Percentiles rank a stretch among this genome's conserved stretches.
These are phyloP conservation scores for Fusarium gaditjirri DNA, from an alignment of 2,329 filamentous ascomycete genomes.

Conservation along the genomic window DNA sequence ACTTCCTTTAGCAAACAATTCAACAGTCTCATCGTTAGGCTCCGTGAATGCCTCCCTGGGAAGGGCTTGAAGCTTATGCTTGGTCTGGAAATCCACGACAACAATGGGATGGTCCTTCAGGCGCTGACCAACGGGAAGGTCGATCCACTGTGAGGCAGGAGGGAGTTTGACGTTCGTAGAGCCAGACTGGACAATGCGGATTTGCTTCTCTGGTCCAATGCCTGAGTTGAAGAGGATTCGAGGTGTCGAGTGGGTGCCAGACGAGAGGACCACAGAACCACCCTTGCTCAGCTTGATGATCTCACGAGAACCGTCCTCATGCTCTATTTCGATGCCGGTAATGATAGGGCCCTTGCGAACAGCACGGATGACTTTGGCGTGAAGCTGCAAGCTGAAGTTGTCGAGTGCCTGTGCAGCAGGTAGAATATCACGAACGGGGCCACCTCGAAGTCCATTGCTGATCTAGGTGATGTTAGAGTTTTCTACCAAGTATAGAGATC, in stretches of 20 bases:
- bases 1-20: conserved; percentile 48
- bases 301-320: conserved; percentile 60
- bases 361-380: conserved; percentile 72
- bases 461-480: conserved; percentile 57
- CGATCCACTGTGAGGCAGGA: conserved; percentile 62
- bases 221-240: conserved; percentile 70
- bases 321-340: conserved; percentile 73
- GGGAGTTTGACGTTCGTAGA: conserved; percentile 64
- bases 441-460: conserved; percentile 71
- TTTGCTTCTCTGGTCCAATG: conserved; percentile 72
- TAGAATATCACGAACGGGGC: conserved; percentile 76
- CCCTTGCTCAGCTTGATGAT: conserved; percentile 69
- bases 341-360: conserved; percentile 69
- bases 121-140: conserved; percentile 67
- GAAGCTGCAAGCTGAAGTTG: conserved; percentile 74
- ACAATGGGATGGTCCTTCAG: conserved; percentile 63
- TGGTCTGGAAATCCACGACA: conserved; percentile 45
- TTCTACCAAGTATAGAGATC: not conserved
- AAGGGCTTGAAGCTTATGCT: conserved; percentile 35
- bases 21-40: conserved; percentile 40
- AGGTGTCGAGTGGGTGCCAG: conserved; percentile 73
- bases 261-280: conserved; percentile 73
- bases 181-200: conserved; percentile 55
- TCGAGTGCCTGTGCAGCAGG: conserved; percentile 65
- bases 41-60: conserved; percentile 40